Evolutionary conservation across 1,284 basidiomycete species (phyloP).

Genomic region (Fomitiporia mediterranea): DNA sequence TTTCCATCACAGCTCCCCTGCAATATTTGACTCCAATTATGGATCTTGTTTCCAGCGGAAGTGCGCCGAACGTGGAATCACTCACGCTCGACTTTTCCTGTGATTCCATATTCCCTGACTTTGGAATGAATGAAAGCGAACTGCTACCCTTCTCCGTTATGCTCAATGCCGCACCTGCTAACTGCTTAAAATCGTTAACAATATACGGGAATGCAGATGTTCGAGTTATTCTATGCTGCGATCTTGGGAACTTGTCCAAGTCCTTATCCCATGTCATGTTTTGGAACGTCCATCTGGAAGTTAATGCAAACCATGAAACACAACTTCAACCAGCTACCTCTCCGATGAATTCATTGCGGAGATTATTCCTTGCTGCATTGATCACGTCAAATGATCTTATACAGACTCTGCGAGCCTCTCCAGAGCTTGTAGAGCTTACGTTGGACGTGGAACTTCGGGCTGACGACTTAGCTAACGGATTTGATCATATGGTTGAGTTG

Average conservation of each 20-base stretch:
- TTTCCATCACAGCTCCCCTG: not conserved
- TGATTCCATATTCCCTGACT: not conserved
- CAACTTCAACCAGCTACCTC: not conserved
- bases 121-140: not conserved
- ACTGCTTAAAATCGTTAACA: not conserved
- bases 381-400: not conserved
- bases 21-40: not conserved
- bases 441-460: not conserved
- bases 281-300: not conserved
- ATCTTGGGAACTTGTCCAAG: not conserved
- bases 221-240: not conserved
- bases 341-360: not conserved
- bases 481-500: not conserved
- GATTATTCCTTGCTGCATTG: not conserved
- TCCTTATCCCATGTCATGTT: not conserved
- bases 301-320: not conserved
- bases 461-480: not conserved
- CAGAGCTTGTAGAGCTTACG: not conserved
- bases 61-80: not conserved
- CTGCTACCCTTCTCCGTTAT: not conserved
- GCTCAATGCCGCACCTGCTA: not conserved
- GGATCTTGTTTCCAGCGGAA: not conserved
- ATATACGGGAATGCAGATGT: constrained; percentile 5
- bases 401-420: not conserved
- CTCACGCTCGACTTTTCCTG: constrained; percentile 9